Percentiles rank a stretch among this genome's conserved stretches.
These are phyloP conservation scores for Pythium phragmitis DNA, from an alignment of 352 stramenopile genomes.

Conservation along the genomic window DNA sequence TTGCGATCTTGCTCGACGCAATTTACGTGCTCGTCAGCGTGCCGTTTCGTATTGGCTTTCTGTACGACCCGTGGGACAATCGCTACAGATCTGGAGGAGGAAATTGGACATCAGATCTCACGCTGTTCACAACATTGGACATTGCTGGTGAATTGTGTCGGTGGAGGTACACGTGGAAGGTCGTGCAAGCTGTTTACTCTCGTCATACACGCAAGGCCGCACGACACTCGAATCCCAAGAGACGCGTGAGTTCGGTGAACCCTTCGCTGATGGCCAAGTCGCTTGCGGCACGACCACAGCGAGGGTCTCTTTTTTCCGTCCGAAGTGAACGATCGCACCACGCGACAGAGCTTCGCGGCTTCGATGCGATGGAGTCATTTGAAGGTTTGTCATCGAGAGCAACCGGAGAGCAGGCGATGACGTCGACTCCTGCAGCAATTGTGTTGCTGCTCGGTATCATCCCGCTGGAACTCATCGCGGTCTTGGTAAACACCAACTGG, in stretches of 20 bases:
- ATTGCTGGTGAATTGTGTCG: constrained; percentile 2
- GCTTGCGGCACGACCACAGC: constrained; percentile 3
- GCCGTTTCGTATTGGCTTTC: constrained; percentile 37
- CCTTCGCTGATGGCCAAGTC: constrained; percentile 9
- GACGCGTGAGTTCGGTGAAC: constrained; percentile 3
- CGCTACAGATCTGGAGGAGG: not conserved
- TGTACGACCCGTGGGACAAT: constrained; percentile 37
- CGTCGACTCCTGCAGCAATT: not conserved
- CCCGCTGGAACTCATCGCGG: constrained; percentile 12
- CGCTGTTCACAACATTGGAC: constrained; percentile 1
- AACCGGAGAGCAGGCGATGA: not conserved
- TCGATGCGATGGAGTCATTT: constrained; percentile 16
- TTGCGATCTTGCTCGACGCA: constrained; percentile 26
- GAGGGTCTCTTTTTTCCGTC: constrained; percentile 16
- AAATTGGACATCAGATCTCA: constrained; percentile 25
- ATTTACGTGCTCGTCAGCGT: constrained; percentile 32
- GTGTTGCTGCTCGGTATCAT: not conserved
- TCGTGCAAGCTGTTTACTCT: not conserved
- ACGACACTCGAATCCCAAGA: not conserved
- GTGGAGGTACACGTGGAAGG: constrained; percentile 15
- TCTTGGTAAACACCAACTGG: constrained; percentile 16
- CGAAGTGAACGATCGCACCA: not conserved
- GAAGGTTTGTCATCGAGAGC: not conserved
- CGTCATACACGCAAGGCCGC: not conserved
- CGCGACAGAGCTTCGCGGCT: not conserved